These are phyloP conservation scores for Acanthamoeba castellanii DNA, from an alignment of 208 protist genomes.

Conservation along the genomic window DNA sequence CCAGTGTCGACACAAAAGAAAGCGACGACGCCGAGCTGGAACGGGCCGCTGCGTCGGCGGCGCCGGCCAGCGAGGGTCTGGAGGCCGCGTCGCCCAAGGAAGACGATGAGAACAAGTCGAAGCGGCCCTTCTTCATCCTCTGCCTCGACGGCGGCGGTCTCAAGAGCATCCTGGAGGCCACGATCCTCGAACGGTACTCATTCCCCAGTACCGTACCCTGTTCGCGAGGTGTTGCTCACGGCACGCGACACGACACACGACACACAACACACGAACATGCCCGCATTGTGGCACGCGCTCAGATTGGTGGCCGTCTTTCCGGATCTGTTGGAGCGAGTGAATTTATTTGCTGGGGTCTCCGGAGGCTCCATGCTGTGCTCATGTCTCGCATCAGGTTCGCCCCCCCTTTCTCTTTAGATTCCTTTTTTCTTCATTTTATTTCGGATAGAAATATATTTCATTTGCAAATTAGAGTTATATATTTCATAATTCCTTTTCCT, in stretches of 20 bases:
- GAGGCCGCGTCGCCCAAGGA: neutral
- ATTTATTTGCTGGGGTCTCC: constrained; percentile 64
- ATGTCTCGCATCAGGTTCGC: constrained; percentile 18
- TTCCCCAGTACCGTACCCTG: neutral
- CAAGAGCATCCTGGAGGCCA: constrained; percentile 70
- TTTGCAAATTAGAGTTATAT: neutral
- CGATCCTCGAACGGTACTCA: constrained; percentile 54
- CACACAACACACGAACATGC: too few species aligned
- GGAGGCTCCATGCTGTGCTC: constrained; percentile 35
- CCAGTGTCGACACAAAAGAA: too few species aligned
- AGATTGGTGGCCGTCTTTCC: constrained; percentile 59
- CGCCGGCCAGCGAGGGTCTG: neutral
- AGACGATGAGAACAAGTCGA: neutral
- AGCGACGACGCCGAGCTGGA: neutral
- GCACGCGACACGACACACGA: too few species aligned
- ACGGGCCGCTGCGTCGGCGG: too few species aligned
- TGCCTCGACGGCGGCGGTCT: constrained; percentile 67
- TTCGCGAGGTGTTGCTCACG: neutral
- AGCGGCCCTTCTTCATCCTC: constrained; percentile 55
- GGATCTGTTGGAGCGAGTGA: constrained; percentile 47
- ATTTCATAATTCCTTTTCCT: neutral
- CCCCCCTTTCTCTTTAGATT: neutral
- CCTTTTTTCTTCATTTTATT: neutral
- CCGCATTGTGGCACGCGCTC: too few species aligned
- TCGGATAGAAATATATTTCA: neutral